phyloP scores from a whole-genome alignment of 768 basidiomycete genomes.

The Candolleomyces eurysporus region DNA sequence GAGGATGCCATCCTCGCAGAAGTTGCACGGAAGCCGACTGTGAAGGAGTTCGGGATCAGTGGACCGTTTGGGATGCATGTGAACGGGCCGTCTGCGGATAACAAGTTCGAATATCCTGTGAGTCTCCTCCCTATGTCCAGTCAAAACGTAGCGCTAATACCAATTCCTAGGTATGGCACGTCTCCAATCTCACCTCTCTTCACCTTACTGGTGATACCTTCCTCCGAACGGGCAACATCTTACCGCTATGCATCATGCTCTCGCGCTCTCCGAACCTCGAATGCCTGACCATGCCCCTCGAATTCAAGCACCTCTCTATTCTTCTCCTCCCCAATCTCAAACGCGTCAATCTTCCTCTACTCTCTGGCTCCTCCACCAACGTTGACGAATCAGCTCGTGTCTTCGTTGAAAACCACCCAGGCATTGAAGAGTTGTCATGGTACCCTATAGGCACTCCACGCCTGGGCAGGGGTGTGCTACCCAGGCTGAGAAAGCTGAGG shows the following conservation, averaged over 20 bases:
- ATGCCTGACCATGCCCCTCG: slow-evolving; percentile 47
- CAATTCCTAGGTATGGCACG: slow-evolving; percentile 26
- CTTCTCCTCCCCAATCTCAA: slow-evolving; percentile 41
- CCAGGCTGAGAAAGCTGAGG: slow-evolving; percentile 37
- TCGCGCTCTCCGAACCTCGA: slow-evolving; percentile 27
- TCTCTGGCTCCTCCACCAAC: slow-evolving; percentile 34
- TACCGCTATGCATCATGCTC: slow-evolving; percentile 28
- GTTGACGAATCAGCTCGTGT: slow-evolving; percentile 33
- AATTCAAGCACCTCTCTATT: slow-evolving; percentile 35
- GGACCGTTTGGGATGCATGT: slow-evolving; percentile 40
- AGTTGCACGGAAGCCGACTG: slow-evolving; percentile 22
- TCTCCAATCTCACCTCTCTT: slow-evolving; percentile 27
- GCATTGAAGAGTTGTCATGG: slow-evolving; percentile 47
- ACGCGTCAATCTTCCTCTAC: slow-evolving; percentile 37
- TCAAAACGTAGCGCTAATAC: slow-evolving; percentile 1
- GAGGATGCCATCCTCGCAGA: slow-evolving; percentile 39
- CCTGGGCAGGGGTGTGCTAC: slow-evolving; percentile 35
- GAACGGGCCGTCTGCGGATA: slow-evolving; percentile 23
- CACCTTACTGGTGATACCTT: slow-evolving; percentile 28
- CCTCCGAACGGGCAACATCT: slow-evolving; percentile 27
- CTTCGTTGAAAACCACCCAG: slow-evolving; percentile 46
- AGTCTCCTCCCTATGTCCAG: slow-evolving; percentile 11
- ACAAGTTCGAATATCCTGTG: slow-evolving; percentile 38
- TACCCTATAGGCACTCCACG: slow-evolving; percentile 35
- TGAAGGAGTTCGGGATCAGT: slow-evolving; percentile 35